Conservation (phyloP, 2,329 filamentous ascomycete genomes). For the Colletotrichum karsti region DNA sequence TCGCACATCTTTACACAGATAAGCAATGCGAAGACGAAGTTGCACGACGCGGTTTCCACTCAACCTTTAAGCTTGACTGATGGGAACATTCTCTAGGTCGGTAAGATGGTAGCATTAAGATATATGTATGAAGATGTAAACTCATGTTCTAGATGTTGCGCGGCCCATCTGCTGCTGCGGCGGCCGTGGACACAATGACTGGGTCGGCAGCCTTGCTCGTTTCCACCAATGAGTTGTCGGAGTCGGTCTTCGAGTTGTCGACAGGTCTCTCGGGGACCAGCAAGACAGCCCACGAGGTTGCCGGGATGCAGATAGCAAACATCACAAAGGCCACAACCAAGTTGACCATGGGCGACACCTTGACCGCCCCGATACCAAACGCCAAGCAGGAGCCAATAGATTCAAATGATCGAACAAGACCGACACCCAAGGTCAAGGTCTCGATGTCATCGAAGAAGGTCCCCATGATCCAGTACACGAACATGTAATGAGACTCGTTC, state of each 20-base stretch:
- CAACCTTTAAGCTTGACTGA: no score
- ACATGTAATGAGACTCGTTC: conserved; percentile 61
- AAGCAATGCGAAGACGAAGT: no score
- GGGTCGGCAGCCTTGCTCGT: neutral
- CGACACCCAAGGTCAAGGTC: conserved; percentile 57
- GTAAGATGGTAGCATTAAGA: no score
- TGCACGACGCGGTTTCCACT: no score
- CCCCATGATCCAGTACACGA: conserved; percentile 60
- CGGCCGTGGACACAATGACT: conserved; percentile 2
- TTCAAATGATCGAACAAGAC: conserved; percentile 57
- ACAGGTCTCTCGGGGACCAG: conserved; percentile 46
- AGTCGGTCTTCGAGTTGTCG: conserved; percentile 22
- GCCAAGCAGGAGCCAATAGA: conserved; percentile 55
- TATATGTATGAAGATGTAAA: neutral
- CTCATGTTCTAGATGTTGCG: neutral
- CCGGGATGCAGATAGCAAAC: conserved; percentile 51
- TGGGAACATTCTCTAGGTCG: no score
- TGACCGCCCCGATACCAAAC: conserved; percentile 56
- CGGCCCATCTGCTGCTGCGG: neutral
- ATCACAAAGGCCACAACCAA: conserved; percentile 56
- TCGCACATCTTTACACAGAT: no score
- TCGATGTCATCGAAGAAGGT: conserved; percentile 60
- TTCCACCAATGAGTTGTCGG: neutral
- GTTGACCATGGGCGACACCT: conserved; percentile 56
- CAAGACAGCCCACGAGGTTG: conserved; percentile 43